Percentiles rank a stretch among this genome's conserved stretches.
Conservation (phyloP, 768 basidiomycete species). For the Boletellus emodensis region DNA sequence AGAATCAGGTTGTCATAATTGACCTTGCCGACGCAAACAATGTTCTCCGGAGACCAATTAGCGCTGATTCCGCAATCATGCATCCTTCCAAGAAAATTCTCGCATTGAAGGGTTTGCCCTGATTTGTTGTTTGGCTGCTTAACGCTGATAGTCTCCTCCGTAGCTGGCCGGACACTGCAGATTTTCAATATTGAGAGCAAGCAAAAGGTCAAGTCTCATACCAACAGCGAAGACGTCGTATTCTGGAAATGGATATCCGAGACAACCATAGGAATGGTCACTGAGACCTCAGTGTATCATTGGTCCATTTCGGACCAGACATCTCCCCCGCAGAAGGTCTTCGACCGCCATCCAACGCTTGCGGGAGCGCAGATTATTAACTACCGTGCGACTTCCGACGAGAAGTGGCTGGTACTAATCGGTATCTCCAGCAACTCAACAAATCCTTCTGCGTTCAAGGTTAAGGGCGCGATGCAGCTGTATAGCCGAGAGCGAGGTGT, state of each 20-base stretch:
- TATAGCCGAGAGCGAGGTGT: slow-evolving; percentile 91
- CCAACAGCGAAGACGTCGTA: slow-evolving; percentile 88
- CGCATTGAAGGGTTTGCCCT: slow-evolving; percentile 73
- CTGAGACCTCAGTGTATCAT: slow-evolving; percentile 88
- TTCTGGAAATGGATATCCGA: slow-evolving; percentile 99
- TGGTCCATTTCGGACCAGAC: slow-evolving; percentile 78
- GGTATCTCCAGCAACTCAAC: slow-evolving; percentile 91
- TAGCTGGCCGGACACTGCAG: slow-evolving; percentile 92
- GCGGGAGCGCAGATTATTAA: slow-evolving; percentile 97
- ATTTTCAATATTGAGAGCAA: slow-evolving; percentile 98
- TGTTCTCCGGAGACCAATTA: slow-evolving; percentile 92
- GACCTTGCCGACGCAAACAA: slow-evolving; percentile 97
- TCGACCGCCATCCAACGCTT: slow-evolving; percentile 94
- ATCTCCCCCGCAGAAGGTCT: slow-evolving; percentile 84
- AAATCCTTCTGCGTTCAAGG: slow-evolving; percentile 95
- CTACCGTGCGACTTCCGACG: slow-evolving; percentile 88
- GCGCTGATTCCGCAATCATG: slow-evolving; percentile 99
- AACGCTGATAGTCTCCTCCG: slow-evolving; percentile 7
- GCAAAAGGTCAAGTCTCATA: slow-evolving; percentile 94
- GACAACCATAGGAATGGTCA: slow-evolving; percentile 90
- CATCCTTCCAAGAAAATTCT: slow-evolving; percentile 95
- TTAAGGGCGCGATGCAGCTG: slow-evolving; percentile 97
- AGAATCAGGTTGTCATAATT: slow-evolving; percentile 98
- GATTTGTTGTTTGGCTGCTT: not conserved
- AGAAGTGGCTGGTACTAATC: slow-evolving; percentile 96